phyloP scores from a whole-genome alignment of 164 flowering plant genomes.

The Hamamelis virginiana region DNA sequence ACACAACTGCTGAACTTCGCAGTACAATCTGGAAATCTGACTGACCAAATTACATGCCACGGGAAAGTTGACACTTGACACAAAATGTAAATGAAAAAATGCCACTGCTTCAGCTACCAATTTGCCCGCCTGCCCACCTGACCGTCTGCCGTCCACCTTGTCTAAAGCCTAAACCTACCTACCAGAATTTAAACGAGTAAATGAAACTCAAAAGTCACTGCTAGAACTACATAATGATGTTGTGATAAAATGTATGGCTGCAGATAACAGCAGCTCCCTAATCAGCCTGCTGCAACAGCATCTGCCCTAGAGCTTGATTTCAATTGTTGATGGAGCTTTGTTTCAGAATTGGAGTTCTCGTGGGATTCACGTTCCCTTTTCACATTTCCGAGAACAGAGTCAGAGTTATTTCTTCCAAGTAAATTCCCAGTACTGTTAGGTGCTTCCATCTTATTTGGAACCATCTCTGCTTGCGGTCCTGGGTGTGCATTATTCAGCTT shows the following conservation, averaged over 20 bases:
- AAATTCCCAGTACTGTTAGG: conserved; percentile 7
- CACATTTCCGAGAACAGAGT: neutral
- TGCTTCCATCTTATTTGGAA: neutral
- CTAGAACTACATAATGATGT: conserved; percentile 4
- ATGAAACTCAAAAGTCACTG: neutral
- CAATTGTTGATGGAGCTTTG: conserved; percentile 20
- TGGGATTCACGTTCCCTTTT: conserved; percentile 3
- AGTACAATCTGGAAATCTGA: too few species aligned
- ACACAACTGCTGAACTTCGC: too few species aligned
- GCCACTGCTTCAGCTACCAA: too few species aligned
- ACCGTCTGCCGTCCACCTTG: too few species aligned
- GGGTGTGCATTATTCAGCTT: conserved; percentile 15
- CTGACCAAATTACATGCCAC: too few species aligned
- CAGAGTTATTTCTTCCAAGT: neutral
- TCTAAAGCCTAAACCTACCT: too few species aligned
- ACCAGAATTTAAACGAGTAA: too few species aligned
- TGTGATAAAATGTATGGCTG: neutral
- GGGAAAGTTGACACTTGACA: too few species aligned
- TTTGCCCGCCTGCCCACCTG: too few species aligned
- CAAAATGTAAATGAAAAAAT: too few species aligned
- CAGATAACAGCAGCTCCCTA: neutral
- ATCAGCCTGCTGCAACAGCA: conserved; percentile 20
- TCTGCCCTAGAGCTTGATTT: conserved; percentile 17
- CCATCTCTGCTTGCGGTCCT: conserved; percentile 11
- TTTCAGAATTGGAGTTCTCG: conserved; percentile 11